Evolutionary conservation across 257 asterid species (phyloP).

Genomic region (Penstemon davidsonii): DNA sequence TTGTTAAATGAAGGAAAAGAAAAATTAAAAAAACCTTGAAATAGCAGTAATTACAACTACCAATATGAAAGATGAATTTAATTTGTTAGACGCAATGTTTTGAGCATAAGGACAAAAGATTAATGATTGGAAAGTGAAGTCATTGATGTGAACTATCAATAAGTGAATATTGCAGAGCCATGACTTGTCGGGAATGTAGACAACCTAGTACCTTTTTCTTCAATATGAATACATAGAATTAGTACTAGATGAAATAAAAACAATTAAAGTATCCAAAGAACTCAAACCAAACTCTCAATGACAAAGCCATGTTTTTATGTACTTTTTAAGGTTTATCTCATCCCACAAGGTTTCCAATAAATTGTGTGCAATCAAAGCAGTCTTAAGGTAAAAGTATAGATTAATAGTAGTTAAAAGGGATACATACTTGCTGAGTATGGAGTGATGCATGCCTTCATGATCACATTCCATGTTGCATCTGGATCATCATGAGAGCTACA

Average conservation of each 20-base stretch:
- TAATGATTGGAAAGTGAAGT: conserved; percentile 7
- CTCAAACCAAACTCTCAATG: too few species aligned
- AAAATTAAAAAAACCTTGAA: conserved; percentile 13
- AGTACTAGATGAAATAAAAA: not conserved
- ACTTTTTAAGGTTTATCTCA: not conserved
- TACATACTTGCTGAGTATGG: conserved; percentile 75
- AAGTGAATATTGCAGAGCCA: not conserved
- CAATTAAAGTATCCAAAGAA: not conserved
- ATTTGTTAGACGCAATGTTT: not conserved
- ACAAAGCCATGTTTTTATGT: not conserved
- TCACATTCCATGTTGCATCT: conserved; percentile 76
- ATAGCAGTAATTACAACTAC: not conserved
- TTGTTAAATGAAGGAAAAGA: conserved; percentile 3
- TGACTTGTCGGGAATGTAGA: not conserved
- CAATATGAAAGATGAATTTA: not conserved
- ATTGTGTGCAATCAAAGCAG: not conserved
- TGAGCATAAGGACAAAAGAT: conserved; percentile 8
- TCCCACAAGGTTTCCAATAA: not conserved
- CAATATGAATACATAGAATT: not conserved
- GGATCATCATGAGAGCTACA: conserved; percentile 83
- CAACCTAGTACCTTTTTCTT: not conserved
- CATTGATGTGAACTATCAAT: not conserved
- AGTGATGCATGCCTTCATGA: conserved; percentile 86
- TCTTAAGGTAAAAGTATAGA: conserved; percentile 15
- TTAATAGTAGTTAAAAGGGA: conserved; percentile 14